Percentiles rank a stretch among this genome's conserved stretches.
Evolutionary conservation across 192 early-diverging fungal genomes (phyloP).

Genomic region (Funneliformis geosporum): DNA sequence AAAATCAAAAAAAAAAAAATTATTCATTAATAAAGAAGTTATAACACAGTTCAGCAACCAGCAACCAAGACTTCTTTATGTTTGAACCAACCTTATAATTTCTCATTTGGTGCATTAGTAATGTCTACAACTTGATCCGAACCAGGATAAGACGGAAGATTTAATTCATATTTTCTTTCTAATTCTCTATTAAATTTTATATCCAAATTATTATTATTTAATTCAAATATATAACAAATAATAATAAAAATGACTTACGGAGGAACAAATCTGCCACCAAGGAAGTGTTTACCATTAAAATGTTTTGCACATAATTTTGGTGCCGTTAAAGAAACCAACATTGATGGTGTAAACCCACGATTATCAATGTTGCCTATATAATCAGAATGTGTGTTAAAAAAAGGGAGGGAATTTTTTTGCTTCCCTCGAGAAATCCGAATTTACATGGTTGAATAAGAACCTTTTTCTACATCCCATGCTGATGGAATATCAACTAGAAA

Average conservation of each 20-base stretch:
- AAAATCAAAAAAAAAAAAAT: no score
- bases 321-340: constrained; percentile 89
- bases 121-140: constrained; percentile 57
- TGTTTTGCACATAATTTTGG: constrained; percentile 78
- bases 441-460: constrained; percentile 38
- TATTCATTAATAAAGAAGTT: no score
- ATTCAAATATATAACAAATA: background rate
- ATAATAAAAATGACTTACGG: constrained; percentile 39
- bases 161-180: constrained; percentile 63
- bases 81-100: background rate
- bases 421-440: background rate
- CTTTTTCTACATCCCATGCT: constrained; percentile 92
- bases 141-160: constrained; percentile 71
- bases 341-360: constrained; percentile 66
- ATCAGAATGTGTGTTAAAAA: background rate
- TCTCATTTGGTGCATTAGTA: constrained; percentile 7
- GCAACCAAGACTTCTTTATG: no score
- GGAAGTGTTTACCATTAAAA: constrained; percentile 77
- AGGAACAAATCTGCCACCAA: constrained; percentile 91
- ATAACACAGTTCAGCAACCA: no score
- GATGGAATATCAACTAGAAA: constrained; percentile 90
- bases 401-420: background rate
- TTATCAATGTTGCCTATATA: constrained; percentile 50
- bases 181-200: constrained; percentile 44
- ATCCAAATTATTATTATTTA: background rate